Conservation (phyloP, 441 rosid genomes). For the Eruca vesicaria region DNA sequence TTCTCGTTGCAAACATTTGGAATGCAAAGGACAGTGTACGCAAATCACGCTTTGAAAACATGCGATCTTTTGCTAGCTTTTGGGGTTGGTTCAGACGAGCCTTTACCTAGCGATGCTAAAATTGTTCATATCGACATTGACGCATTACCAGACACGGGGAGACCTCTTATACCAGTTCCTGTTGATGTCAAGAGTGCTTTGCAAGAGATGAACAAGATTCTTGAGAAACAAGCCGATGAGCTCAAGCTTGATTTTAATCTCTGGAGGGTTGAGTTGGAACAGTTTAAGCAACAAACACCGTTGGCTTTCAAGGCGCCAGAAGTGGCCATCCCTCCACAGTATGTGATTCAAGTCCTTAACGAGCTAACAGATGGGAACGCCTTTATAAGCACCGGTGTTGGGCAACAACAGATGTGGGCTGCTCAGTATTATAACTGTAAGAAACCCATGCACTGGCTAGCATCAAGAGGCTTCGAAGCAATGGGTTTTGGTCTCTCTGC, state of each 20-base stretch:
- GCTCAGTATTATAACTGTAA: constrained; percentile 87
- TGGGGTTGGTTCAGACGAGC: constrained; percentile 46
- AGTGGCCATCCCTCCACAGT: constrained; percentile 87
- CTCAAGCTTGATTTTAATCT: constrained; percentile 52
- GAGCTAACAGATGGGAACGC: constrained; percentile 83
- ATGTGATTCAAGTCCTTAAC: constrained; percentile 79
- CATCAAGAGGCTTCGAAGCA: constrained; percentile 94
- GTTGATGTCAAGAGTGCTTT: constrained; percentile 78
- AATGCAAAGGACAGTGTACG: constrained; percentile 92
- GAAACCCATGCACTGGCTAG: constrained; percentile 84
- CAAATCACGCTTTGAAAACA: constrained; percentile 80
- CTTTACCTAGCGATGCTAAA: constrained; percentile 31
- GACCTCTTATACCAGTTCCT: constrained; percentile 83
- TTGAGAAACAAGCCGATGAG: constrained; percentile 48
- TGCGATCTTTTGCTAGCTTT: constrained; percentile 82
- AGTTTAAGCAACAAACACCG: constrained; percentile 61
- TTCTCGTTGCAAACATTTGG: constrained; percentile 87
- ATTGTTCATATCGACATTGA: constrained; percentile 92
- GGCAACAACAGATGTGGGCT: constrained; percentile 99
- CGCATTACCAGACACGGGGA: constrained; percentile 76
- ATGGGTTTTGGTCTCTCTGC: constrained; percentile 98
- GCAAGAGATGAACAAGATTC: constrained; percentile 60
- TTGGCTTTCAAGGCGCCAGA: constrained; percentile 70
- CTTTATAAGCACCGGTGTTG: constrained; percentile 87
- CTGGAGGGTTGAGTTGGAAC: constrained; percentile 72